Percentiles rank a stretch among this genome's conserved stretches.
These are phyloP conservation scores for Zangia roseola DNA, from an alignment of 768 basidiomycete genomes.

Conservation along the genomic window DNA sequence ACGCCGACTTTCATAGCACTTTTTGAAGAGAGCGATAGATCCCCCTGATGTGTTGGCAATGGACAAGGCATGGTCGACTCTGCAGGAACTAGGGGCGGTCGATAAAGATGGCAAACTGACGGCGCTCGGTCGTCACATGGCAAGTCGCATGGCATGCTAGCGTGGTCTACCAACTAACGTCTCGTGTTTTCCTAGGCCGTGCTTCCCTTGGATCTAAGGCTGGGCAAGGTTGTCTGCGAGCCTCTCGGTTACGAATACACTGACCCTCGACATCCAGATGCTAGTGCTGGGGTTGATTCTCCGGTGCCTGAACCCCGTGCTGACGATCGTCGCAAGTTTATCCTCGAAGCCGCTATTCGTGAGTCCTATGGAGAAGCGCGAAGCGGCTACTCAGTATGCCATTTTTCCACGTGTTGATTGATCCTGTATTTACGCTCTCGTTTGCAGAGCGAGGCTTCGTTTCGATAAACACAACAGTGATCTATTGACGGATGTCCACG, in stretches of 20 bases:
- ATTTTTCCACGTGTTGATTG: background rate
- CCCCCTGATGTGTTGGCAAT: constrained; percentile 77
- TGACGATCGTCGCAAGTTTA: constrained; percentile 79
- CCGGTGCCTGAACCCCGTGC: constrained; percentile 74
- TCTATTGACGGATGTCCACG: constrained; percentile 76
- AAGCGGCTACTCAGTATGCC: constrained; percentile 70
- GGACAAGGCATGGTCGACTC: constrained; percentile 68
- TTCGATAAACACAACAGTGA: constrained; percentile 79
- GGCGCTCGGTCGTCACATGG: constrained; percentile 80
- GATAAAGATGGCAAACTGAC: constrained; percentile 64
- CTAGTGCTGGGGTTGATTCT: constrained; percentile 83
- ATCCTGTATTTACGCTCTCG: background rate
- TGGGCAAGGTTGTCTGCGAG: constrained; percentile 63
- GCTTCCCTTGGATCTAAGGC: constrained; percentile 84
- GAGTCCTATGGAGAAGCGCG: constrained; percentile 78
- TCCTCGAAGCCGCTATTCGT: constrained; percentile 88
- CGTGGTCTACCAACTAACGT: background rate
- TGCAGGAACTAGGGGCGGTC: constrained; percentile 79
- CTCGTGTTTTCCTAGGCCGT: constrained; percentile 50
- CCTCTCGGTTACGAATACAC: background rate
- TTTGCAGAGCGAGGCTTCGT: constrained; percentile 61
- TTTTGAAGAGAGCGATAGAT: constrained; percentile 74
- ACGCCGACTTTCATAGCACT: constrained; percentile 40
- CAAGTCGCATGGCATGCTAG: constrained; percentile 29
- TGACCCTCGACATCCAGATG: constrained; percentile 54